Evolutionary conservation across 2,329 filamentous ascomycete species (phyloP).

Genomic region (Incumbomyces lentus): DNA sequence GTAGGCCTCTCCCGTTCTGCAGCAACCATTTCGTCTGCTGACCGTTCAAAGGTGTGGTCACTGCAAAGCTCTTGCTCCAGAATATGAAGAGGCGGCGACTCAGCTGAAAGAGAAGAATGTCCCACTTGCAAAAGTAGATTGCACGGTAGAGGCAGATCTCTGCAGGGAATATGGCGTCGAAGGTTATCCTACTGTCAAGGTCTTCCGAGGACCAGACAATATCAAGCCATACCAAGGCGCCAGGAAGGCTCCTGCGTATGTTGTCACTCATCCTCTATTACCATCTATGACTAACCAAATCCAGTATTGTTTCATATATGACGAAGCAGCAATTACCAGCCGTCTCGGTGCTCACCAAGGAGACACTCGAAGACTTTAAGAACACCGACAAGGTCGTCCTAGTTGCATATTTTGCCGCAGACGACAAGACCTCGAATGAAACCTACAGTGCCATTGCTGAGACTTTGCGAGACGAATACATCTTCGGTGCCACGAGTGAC

Average conservation of each 20-base stretch:
- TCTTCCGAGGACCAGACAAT: constrained; percentile 86
- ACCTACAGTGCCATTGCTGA: constrained; percentile 66
- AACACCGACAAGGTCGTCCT: constrained; percentile 93
- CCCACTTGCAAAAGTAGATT: constrained; percentile 53
- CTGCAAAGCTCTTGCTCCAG: constrained; percentile 82
- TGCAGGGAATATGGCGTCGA: constrained; percentile 86
- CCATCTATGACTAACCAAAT: constrained; percentile 18
- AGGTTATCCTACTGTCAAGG: constrained; percentile 96
- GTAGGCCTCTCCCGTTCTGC: constrained; percentile 26
- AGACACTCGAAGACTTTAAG: constrained; percentile 91
- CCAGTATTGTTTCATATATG: constrained; percentile 73
- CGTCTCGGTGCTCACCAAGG: constrained; percentile 70
- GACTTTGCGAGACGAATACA: constrained; percentile 75
- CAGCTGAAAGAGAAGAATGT: constrained; percentile 41
- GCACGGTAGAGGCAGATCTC: constrained; percentile 85
- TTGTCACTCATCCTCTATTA: constrained; percentile 11
- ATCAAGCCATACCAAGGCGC: constrained; percentile 75
- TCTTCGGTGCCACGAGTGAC: constrained; percentile 83
- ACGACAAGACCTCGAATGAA: constrained; percentile 76
- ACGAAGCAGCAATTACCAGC: constrained; percentile 93
- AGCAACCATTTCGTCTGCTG: too few species aligned
- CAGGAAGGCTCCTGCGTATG: constrained; percentile 67
- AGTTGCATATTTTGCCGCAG: constrained; percentile 72
- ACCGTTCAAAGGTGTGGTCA: constrained; percentile 54
- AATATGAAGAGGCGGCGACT: constrained; percentile 41